Conservation (phyloP, 1,139 yeast genomes). For the Kodamaea ohmeri region DNA sequence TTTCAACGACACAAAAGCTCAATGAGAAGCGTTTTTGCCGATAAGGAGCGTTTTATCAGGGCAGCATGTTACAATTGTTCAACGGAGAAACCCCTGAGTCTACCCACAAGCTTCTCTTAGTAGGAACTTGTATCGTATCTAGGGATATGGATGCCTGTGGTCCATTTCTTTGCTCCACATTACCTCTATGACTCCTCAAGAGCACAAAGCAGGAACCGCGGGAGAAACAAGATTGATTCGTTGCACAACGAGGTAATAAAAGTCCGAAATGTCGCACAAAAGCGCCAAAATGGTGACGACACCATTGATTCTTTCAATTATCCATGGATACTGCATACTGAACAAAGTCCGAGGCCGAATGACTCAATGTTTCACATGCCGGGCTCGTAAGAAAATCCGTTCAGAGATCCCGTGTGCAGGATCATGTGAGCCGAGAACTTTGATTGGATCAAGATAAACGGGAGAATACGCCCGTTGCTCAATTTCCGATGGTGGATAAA, state of each 20-base stretch:
- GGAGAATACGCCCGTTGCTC: background rate
- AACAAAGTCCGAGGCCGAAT: constrained; percentile 11
- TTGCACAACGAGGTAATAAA: constrained; percentile 5
- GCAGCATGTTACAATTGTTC: too few relatives aligned
- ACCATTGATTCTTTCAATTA: background rate
- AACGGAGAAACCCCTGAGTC: too few relatives aligned
- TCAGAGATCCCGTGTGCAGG: background rate
- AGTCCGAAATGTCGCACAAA: constrained; percentile 3
- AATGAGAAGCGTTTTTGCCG: too few relatives aligned
- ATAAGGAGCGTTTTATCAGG: too few relatives aligned
- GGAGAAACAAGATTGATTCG: background rate
- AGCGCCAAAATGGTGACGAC: constrained; percentile 1
- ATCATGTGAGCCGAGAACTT: background rate
- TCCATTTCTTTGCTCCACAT: too few relatives aligned
- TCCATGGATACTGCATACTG: constrained; percentile 5
- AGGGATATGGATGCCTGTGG: too few relatives aligned
- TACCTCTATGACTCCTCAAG: constrained; percentile 1
- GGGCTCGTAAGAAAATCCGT: background rate
- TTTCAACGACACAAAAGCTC: background rate
- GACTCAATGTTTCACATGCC: constrained; percentile 6
- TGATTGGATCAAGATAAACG: constrained; percentile 5
- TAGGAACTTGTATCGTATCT: too few relatives aligned
- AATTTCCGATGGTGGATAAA: background rate
- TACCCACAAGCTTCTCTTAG: too few relatives aligned
- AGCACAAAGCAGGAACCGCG: background rate